Base-by-base conservation (phyloP, 805 yeast species). In the Zygotorulaspora florentina region DNA sequence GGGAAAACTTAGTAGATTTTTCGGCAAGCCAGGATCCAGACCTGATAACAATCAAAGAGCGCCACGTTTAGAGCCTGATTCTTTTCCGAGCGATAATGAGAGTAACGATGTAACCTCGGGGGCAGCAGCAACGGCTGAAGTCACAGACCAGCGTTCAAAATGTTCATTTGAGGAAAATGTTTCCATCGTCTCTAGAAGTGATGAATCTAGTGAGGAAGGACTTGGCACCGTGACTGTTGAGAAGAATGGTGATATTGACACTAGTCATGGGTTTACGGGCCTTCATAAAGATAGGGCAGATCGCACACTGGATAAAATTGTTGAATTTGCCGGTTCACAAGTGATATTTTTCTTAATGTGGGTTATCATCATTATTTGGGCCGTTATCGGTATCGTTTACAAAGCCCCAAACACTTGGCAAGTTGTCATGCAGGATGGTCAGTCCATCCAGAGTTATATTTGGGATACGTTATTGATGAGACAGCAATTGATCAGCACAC, bases 381-480 rank as follows among this genome's bases (percentile, higher is more conserved):
- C 54, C 13, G 47, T 62, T 8, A 9, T 60, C 1, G 68, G 72
- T 36, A 50, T 53, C 15, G 52, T 60, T 2, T 59, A 56, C 17
- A 50, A 53, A 15, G 71, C 61, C 2, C 65, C 71, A 3, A 56
- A 57, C 40, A 56, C 54, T 37, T 69, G 73, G 73, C 73, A 69
- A 52, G 68, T 69, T 31, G 65, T 65, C 2, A 69, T 69, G 70
- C 71, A 69, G 50, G 73, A 69, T 53, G 71, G 70, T 15, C 69
- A 67, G 45, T 67, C 72, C 1, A 64, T 69, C 40, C 73, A 68
- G 50, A 52, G 67, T 41, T 69, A 69, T 47, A 46, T 66, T 23
- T 69, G 72, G 68, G 72, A 69, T 48, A 68, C 73, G 1, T 50
- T 69, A n/a, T 48, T 69, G 42, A 69, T 66, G 68, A 61, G 73